Base-by-base conservation (phyloP, 768 basidiomycete genomes). In the Boletus sp. region DNA sequence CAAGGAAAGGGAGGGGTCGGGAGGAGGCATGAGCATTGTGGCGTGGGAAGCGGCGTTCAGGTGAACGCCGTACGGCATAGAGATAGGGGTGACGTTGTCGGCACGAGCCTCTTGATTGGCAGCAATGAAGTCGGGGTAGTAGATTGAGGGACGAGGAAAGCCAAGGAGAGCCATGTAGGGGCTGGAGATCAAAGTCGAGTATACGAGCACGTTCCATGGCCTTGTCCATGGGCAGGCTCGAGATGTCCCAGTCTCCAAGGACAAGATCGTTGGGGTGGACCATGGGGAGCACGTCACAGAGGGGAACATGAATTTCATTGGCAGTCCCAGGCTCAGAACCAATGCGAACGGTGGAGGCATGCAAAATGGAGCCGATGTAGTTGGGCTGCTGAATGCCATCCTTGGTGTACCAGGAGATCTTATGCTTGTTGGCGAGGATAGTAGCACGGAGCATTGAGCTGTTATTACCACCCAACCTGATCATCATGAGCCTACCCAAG, bases 181-280 rank as follows among this genome's bases (percentile, higher is more conserved):
- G 7, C 80, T 98, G 96, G 53, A 98, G 85, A 71, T 98, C 96
- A 66, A 90, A 98, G 69, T 96, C 92, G 50, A 98, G 83, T 52
- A 98, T 97, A 69, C 91, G 79, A 47, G 95, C 89, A 59, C 96
- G 91, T 58, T 80, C 76, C 94, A 98, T 97, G 14, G 97, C 93
- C 73, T 87, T 80, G 73, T 98, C 94, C 76, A 99, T 82, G 39
- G 84, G 71, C 37, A 84, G 40, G 40, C 86, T 82, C 40, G 94
- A 97, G 66, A 99, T 98, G 66, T 99, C 97, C 97, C 96, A 99
- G 19, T 97, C 96, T 46, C 97, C 93, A 58, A 98, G 83, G 61
- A 97, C 91, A 66, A 98, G 87, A 74, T 98, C 97, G 67, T 97
- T 95, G 47, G 96, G 96, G 75, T 98, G 94, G 45, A 95, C 93